Conservation (phyloP, 2,329 filamentous ascomycete species). For the Aspergillus nomiae region DNA sequence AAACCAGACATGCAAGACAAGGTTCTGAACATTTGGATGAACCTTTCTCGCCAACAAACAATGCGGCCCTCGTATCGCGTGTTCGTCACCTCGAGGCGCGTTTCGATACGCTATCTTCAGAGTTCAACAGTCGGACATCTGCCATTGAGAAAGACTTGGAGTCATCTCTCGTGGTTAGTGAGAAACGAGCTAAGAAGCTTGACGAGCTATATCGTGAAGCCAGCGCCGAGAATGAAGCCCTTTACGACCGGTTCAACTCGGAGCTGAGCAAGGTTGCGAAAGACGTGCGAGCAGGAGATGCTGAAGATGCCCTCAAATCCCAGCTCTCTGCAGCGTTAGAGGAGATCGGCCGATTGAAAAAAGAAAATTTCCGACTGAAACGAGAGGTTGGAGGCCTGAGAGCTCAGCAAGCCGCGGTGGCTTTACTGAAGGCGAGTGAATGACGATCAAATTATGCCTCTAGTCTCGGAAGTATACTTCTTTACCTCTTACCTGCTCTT, state of each 20-base stretch:
- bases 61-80: slow-evolving; percentile 45
- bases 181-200: slow-evolving; percentile 76
- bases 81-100: slow-evolving; percentile 68
- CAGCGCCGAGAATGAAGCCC: slow-evolving; percentile 85
- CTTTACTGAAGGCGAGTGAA: slow-evolving; percentile 33
- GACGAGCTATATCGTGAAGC: slow-evolving; percentile 88
- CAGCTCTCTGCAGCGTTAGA: slow-evolving; percentile 74
- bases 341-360: slow-evolving; percentile 74
- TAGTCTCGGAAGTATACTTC: neutral
- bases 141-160: slow-evolving; percentile 72
- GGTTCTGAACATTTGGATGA: slow-evolving; percentile 22
- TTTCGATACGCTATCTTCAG: slow-evolving; percentile 61
- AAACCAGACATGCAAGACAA: slow-evolving; percentile 39
- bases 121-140: slow-evolving; percentile 63
- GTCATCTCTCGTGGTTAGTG: slow-evolving; percentile 69
- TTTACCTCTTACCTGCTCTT: neutral
- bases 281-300: slow-evolving; percentile 73
- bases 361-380: slow-evolving; percentile 82
- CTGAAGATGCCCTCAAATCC: slow-evolving; percentile 74
- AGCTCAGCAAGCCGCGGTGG: slow-evolving; percentile 46
- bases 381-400: slow-evolving; percentile 75
- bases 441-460: slow-evolving; percentile 11
- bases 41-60: slow-evolving; percentile 20
- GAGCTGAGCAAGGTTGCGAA: slow-evolving; percentile 82
- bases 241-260: slow-evolving; percentile 91